Percentiles rank a stretch among this genome's conserved stretches.
These are phyloP conservation scores for Aureobasidium musti DNA, from an alignment of 2,329 filamentous ascomycete genomes.

Conservation along the genomic window DNA sequence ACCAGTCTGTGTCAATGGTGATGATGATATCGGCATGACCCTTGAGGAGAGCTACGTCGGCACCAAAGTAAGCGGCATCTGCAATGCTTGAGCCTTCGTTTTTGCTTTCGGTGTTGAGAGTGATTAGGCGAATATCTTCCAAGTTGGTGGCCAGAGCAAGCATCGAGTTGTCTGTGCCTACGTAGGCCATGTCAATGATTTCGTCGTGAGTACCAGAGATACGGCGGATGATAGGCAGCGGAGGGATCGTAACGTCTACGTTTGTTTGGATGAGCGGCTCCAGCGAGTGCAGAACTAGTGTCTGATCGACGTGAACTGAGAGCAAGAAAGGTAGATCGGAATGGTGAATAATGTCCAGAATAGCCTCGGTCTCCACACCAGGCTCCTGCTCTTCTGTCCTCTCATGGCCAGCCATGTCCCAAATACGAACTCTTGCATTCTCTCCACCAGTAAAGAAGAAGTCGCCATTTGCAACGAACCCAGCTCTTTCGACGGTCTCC, in stretches of 20 bases:
- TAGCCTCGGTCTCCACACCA: constrained; percentile 62
- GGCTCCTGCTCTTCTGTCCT: constrained; percentile 71
- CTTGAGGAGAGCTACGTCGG: constrained; percentile 80
- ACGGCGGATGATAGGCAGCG: constrained; percentile 66
- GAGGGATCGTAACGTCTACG: constrained; percentile 51
- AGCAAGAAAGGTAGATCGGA: constrained; percentile 69
- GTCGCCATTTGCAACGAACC: constrained; percentile 71
- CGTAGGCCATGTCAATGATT: constrained; percentile 89
- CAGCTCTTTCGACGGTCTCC: constrained; percentile 80
- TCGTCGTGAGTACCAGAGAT: constrained; percentile 98
- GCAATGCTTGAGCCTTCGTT: constrained; percentile 35
- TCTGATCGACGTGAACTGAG: constrained; percentile 86
- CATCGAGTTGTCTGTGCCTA: constrained; percentile 76
- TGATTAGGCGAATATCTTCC: constrained; percentile 87
- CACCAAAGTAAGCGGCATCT: constrained; percentile 70
- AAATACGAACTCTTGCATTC: constrained; percentile 78
- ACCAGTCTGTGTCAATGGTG: constrained; percentile 92
- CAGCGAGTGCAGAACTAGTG: constrained; percentile 71
- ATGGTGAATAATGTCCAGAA: constrained; percentile 71
- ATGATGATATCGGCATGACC: constrained; percentile 97
- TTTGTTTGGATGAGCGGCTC: constrained; percentile 44
- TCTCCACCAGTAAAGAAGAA: constrained; percentile 83
- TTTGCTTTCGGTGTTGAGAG: constrained; percentile 54
- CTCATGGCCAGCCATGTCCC: constrained; percentile 77
- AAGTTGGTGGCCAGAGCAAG: constrained; percentile 93